Evolutionary conservation across 1,284 basidiomycete genomes (phyloP).

Genomic region (Fomitiporia mediterranea): DNA sequence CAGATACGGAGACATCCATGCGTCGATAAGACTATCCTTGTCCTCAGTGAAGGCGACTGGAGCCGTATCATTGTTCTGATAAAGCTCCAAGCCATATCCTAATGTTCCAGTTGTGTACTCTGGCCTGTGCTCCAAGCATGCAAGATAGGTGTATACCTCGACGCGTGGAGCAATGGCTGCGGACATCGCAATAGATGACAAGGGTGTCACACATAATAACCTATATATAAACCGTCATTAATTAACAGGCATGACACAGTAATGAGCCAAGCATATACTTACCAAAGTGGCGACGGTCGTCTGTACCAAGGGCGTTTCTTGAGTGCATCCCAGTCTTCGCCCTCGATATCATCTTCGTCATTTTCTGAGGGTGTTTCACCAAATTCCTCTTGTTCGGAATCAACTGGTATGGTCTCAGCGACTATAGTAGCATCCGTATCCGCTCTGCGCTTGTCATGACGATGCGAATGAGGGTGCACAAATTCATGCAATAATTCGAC

Average conservation of each 20-base stretch:
- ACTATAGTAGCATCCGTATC: constrained; percentile 13
- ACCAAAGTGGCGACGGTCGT: constrained; percentile 67
- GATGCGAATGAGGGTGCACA: constrained; percentile 37
- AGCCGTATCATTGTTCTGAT: not conserved
- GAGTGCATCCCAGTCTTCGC: constrained; percentile 29
- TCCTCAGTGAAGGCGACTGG: not conserved
- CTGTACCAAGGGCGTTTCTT: constrained; percentile 59
- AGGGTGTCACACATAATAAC: constrained; percentile 50
- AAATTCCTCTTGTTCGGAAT: constrained; percentile 23
- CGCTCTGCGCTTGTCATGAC: constrained; percentile 26
- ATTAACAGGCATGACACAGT: not conserved
- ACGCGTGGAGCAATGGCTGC: constrained; percentile 60
- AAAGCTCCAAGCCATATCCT: not conserved
- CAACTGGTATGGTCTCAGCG: not conserved
- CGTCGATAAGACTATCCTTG: not conserved
- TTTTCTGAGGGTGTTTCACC: constrained; percentile 9
- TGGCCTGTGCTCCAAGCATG: constrained; percentile 49
- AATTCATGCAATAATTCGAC: constrained; percentile 46
- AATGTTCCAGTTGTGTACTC: constrained; percentile 35
- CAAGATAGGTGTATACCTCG: constrained; percentile 56
- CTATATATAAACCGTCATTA: constrained; percentile 31
- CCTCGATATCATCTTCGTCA: constrained; percentile 28
- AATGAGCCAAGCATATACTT: constrained; percentile 25
- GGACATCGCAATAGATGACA: constrained; percentile 48
- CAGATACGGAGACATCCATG: not conserved